phyloP scores from a whole-genome alignment of 768 basidiomycete genomes.

The Termitomyces sp. region DNA sequence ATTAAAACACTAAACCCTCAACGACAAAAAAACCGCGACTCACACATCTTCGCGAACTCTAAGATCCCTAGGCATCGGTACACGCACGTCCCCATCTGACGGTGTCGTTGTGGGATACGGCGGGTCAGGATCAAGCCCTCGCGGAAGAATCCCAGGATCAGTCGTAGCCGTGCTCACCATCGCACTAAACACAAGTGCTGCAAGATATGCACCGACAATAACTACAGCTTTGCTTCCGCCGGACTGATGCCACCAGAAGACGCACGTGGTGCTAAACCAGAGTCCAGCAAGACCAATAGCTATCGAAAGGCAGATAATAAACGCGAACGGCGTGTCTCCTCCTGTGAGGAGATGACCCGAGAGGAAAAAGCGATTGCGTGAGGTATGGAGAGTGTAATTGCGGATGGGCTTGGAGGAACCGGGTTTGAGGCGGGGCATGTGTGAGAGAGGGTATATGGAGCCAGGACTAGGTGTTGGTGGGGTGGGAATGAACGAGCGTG shows the following conservation, averaged over 20 bases:
- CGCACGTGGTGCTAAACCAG: conserved; percentile 87
- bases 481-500: conserved; percentile 19
- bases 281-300: conserved; percentile 67
- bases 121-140: conserved; percentile 82
- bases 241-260: conserved; percentile 84
- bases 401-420: conserved; percentile 42
- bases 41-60: conserved; percentile 75
- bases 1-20: background rate
- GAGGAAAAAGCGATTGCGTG: conserved; percentile 75
- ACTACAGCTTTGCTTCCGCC: conserved; percentile 38
- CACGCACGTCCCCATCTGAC: conserved; percentile 57
- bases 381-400: conserved; percentile 64
- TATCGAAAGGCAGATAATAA: conserved; percentile 60
- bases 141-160: conserved; percentile 88
- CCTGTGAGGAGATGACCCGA: conserved; percentile 75
- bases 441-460: conserved; percentile 29
- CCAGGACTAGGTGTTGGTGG: conserved; percentile 11
- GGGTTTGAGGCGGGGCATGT: conserved; percentile 32
- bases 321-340: conserved; percentile 83
- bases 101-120: conserved; percentile 65
- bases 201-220: conserved; percentile 46
- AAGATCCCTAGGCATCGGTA: conserved; percentile 78
- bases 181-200: conserved; percentile 62
- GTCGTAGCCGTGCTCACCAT: conserved; percentile 80
- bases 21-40: conserved; percentile 8